A percentile compares a stretch with the other conserved stretches of the same genome.
Evolutionary conservation across 192 early-diverging fungal species (phyloP).

Genomic region (Coemansia sp.): DNA sequence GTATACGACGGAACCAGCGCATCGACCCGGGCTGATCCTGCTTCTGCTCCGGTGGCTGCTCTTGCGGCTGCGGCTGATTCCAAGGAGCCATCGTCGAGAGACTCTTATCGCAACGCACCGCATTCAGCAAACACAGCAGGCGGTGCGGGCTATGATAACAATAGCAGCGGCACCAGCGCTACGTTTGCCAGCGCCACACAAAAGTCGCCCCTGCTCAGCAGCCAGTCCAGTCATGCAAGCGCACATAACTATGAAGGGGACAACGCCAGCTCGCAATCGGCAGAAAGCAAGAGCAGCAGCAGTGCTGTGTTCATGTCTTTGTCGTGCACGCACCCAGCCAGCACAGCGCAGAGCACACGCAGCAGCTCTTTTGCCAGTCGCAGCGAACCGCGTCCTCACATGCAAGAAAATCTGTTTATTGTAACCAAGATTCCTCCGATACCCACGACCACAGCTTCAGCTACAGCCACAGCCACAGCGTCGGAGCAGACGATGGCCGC

Average conservation of each 20-base stretch:
- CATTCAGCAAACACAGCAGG: neutral
- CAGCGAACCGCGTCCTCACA: neutral
- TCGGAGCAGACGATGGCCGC: neutral
- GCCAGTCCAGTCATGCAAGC: neutral
- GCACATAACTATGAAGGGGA: neutral
- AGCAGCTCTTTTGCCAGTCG: neutral
- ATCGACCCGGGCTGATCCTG: too few relatives aligned
- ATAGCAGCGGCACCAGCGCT: conserved; percentile 6
- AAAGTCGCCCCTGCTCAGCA: neutral
- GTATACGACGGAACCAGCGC: too few relatives aligned
- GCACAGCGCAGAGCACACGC: neutral
- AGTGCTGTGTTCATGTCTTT: neutral
- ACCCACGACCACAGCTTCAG: neutral
- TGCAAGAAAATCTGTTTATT: neutral
- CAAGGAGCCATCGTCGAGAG: neutral
- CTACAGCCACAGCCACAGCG: neutral
- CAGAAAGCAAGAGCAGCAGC: neutral
- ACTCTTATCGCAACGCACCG: neutral
- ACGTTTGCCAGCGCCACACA: neutral
- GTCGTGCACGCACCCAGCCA: neutral
- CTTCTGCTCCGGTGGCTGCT: too few relatives aligned
- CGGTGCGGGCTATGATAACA: neutral
- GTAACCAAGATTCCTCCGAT: neutral
- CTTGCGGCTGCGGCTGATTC: neutral
- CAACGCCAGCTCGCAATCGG: neutral